Percentiles rank a stretch among this genome's conserved stretches.
phyloP scores from a whole-genome alignment of 106 monocot species.

The Phalaenopsis aphrodite region DNA sequence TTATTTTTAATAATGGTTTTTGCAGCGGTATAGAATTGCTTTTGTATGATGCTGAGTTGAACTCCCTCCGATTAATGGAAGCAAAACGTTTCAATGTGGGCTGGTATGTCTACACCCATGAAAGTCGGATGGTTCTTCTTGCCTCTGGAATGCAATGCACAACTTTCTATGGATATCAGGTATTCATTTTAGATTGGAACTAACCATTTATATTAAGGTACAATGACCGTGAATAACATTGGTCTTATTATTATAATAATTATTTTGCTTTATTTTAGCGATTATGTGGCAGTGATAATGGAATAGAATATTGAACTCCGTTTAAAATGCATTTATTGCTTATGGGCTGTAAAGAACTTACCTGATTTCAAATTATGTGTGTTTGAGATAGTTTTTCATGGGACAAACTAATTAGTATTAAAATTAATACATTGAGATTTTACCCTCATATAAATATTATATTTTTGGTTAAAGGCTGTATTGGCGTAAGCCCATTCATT shows the following conservation, averaged over 20 bases:
- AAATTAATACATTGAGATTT: no score
- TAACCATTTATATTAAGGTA: background rate
- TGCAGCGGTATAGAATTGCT: conserved; percentile 85
- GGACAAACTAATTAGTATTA: no score
- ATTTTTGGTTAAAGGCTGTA: no score
- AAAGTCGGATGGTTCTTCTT: conserved; percentile 94
- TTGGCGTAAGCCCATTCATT: no score
- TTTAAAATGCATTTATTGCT: background rate
- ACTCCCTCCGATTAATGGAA: conserved; percentile 62
- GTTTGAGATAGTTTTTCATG: no score
- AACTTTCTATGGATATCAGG: conserved; percentile 78
- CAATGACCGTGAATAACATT: background rate
- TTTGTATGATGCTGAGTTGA: conserved; percentile 56
- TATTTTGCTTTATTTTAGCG: background rate
- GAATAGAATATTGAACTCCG: background rate
- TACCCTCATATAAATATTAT: no score
- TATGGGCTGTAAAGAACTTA: background rate
- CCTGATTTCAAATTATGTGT: background rate
- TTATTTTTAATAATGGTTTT: background rate
- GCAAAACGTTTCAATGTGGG: conserved; percentile 68
- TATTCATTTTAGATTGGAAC: conserved; percentile 15
- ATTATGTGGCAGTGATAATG: background rate
- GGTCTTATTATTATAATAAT: background rate
- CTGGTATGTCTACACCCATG: conserved; percentile 99
- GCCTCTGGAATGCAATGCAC: conserved; percentile 94